Conservation (phyloP, 129 eudicot genomes). For the Daucus carota region DNA sequence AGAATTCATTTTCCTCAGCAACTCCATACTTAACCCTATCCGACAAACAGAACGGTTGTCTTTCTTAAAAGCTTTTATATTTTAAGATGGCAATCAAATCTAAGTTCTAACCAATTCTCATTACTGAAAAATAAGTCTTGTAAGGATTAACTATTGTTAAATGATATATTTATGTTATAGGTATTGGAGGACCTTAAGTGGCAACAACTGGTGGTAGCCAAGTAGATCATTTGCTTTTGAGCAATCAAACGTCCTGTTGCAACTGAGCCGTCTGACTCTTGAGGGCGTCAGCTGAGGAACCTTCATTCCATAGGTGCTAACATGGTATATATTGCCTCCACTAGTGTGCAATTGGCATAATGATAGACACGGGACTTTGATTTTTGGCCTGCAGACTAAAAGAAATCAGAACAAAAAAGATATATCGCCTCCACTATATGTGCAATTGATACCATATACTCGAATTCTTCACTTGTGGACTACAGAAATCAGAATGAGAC, state of each 20-base stretch:
- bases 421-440: conserved; percentile 43
- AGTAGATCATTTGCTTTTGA: conserved; percentile 84
- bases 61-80: background rate
- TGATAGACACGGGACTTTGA: conserved; percentile 58
- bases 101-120: background rate
- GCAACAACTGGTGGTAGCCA: conserved; percentile 87
- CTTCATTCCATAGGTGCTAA: conserved; percentile 81
- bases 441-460: conserved; percentile 83
- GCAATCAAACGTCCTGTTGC: conserved; percentile 69
- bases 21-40: background rate
- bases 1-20: background rate
- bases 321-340: conserved; percentile 41
- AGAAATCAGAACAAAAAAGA: conserved; percentile 36
- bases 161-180: background rate
- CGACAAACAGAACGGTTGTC: background rate
- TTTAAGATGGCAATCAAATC: background rate
- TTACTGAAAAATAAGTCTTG: background rate
- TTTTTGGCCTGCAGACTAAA: conserved; percentile 80
- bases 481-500: conserved; percentile 24
- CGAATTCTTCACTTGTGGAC: conserved; percentile 75
- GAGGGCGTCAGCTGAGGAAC: conserved; percentile 92
- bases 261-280: conserved; percentile 64
- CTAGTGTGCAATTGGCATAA: conserved; percentile 73
- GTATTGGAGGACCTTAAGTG: conserved; percentile 35
- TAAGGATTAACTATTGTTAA: background rate